Evolutionary conservation across 495 filamentous ascomycete genomes (phyloP), one percentile per base, ranked within the genome.

Genomic region (Podospora pseudocomata): DNA sequence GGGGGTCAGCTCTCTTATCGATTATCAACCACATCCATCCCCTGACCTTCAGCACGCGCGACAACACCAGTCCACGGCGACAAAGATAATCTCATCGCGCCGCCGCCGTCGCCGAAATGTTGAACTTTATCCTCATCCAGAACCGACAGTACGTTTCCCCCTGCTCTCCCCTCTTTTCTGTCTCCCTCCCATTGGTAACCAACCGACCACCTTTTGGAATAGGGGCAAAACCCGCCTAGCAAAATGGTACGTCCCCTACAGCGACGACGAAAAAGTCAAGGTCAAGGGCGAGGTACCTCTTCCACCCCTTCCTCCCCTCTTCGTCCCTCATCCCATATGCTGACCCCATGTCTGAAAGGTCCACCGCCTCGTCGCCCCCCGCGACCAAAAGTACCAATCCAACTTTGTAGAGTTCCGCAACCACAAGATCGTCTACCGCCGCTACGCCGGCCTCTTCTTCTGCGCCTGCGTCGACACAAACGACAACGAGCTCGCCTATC

Each of bases 391-490:
- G 80, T 96, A 99, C 82, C 95, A 99, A 78, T 96, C 92, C 77
- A 99, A 99, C 82, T 99, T 99, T 77, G 95, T 99, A 81, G 95
- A 99, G 83, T 89, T 93, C 86, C 88, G 94, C 76, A 89, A 90
- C 80, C 87, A 90, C 72, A 97, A 97, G 82, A 89, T 99, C 71
- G 92, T 99, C 26, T 99, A 99, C 81, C 90, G 95, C 27, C 89
- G 95, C 64, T 99, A 99, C 81, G 95, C 95, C 0, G 95, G 95
- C 0, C 86, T 99, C 26, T 99, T 99, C 84, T 99, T 98, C 81
- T 98, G 95, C 82, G 96, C 94, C 19, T 97, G 96, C 79, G 95
- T 99, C 72, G 95, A 99, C 82, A 94, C 96, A 64, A 97, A 97
- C 78, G 95, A 99, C 80, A 99, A 98, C 81, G 95, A 98, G 83